A percentile compares a stretch with the other conserved stretches of the same genome.
These are phyloP conservation scores for Chloris gayana DNA, from an alignment of 176 grass and related monocot species.

Conservation along the genomic window DNA sequence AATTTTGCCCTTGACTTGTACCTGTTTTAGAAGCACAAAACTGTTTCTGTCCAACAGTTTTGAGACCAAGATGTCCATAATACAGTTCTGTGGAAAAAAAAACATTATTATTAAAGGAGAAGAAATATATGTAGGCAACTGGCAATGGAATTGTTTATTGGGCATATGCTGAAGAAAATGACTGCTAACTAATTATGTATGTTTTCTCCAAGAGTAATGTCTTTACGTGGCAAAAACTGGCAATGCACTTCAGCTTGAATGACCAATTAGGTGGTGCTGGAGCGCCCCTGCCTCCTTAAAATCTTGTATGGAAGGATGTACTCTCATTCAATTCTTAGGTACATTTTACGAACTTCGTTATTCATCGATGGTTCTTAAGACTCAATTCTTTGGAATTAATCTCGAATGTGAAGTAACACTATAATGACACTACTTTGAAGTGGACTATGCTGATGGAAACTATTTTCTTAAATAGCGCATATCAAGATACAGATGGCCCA, in stretches of 20 bases:
- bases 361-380: not conserved
- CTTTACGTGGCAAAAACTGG: not conserved
- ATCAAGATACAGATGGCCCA: constrained; percentile 18
- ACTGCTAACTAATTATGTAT: not conserved
- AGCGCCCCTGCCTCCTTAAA: not conserved
- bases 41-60: not conserved
- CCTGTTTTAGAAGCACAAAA: not conserved
- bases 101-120: not conserved
- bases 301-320: not conserved
- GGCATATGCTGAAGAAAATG: constrained; percentile 4
- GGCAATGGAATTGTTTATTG: not conserved
- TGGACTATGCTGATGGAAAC: not conserved
- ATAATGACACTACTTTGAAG: not conserved
- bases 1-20: constrained; percentile 17
- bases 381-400: not conserved
- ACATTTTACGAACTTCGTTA: not conserved
- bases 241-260: constrained; percentile 11
- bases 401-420: not conserved
- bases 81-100: constrained; percentile 14
- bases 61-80: constrained; percentile 10
- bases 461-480: constrained; percentile 11
- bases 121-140: not conserved
- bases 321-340: not conserved
- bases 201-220: not conserved
- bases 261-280: not conserved